Conservation (phyloP, 2,329 filamentous ascomycete genomes). For the Colletotrichum limetticola region DNA sequence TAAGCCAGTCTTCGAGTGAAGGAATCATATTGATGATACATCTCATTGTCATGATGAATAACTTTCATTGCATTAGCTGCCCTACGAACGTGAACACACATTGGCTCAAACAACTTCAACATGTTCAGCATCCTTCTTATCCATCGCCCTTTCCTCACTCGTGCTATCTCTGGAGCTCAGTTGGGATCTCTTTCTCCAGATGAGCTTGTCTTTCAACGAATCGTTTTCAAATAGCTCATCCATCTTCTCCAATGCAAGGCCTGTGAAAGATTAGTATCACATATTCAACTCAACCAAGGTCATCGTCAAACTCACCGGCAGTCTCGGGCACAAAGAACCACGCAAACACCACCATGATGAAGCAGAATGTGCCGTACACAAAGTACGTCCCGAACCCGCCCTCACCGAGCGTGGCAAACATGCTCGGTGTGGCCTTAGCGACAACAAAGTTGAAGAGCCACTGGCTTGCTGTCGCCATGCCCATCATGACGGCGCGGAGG, state of each 20-base stretch:
- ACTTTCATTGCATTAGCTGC: too few species aligned
- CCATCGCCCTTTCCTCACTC: not conserved
- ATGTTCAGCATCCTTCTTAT: constrained; percentile 17
- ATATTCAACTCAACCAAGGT: not conserved
- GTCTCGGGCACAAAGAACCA: constrained; percentile 61
- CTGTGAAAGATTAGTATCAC: not conserved
- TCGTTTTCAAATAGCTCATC: constrained; percentile 41
- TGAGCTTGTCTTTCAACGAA: constrained; percentile 7
- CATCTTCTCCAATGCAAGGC: constrained; percentile 41
- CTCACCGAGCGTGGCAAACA: constrained; percentile 57
- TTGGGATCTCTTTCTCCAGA: not conserved
- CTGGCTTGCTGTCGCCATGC: constrained; percentile 69
- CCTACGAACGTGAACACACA: too few species aligned
- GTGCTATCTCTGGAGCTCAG: not conserved
- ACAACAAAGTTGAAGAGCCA: constrained; percentile 76
- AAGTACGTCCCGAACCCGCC: constrained; percentile 60
- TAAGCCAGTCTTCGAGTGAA: not conserved
- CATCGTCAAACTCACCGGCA: constrained; percentile 54
- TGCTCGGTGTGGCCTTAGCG: constrained; percentile 41
- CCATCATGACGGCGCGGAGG: constrained; percentile 60
- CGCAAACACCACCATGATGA: constrained; percentile 64
- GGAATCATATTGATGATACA: not conserved
- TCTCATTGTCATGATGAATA: not conserved
- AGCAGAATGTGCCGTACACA: constrained; percentile 68
- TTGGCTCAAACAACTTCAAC: not conserved